Percentiles rank a stretch among this genome's conserved stretches.
phyloP scores from a whole-genome alignment of 2,329 filamentous ascomycete species.

The Aspergillus oerlinghausenensis region DNA sequence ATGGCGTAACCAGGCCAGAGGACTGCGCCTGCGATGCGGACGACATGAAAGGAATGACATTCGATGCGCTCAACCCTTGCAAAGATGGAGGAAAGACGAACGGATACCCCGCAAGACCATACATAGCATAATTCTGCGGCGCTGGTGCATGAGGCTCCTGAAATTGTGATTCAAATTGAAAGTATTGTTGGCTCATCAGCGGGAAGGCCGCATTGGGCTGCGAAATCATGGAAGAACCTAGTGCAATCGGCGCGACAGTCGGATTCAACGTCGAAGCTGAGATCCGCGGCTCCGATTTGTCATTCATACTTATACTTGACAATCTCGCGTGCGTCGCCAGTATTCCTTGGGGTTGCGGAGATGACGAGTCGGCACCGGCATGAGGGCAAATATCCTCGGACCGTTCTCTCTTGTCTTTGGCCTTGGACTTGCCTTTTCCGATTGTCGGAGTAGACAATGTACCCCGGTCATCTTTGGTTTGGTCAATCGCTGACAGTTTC shows the following conservation, averaged over 20 bases:
- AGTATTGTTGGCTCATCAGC: conserved; percentile 3
- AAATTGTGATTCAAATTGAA: conserved; percentile 8
- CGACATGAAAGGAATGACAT: conserved; percentile 6
- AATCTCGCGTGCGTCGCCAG: background rate
- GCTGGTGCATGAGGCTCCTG: conserved; percentile 10
- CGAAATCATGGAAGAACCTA: conserved; percentile 7
- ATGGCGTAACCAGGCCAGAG: conserved; percentile 2
- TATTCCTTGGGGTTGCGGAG: background rate
- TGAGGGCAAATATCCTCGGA: background rate
- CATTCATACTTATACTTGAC: background rate
- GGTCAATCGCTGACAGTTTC: conserved; percentile 21
- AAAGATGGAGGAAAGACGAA: conserved; percentile 13
- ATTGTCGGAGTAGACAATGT: background rate
- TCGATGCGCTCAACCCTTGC: conserved; percentile 11
- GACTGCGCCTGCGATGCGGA: conserved; percentile 11
- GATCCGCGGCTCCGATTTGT: background rate
- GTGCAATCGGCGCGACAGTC: conserved; percentile 7
- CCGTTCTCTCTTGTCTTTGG: background rate
- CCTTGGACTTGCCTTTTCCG: conserved; percentile 1
- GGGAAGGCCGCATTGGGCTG: conserved; percentile 5
- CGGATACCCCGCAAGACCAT: conserved; percentile 10
- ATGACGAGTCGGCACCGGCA: background rate
- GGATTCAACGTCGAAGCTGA: conserved; percentile 4
- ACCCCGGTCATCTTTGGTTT: conserved; percentile 5
- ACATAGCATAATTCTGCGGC: conserved; percentile 8